phyloP scores from a whole-genome alignment of 78 protist species.

The Dictyostelium capitatum region DNA sequence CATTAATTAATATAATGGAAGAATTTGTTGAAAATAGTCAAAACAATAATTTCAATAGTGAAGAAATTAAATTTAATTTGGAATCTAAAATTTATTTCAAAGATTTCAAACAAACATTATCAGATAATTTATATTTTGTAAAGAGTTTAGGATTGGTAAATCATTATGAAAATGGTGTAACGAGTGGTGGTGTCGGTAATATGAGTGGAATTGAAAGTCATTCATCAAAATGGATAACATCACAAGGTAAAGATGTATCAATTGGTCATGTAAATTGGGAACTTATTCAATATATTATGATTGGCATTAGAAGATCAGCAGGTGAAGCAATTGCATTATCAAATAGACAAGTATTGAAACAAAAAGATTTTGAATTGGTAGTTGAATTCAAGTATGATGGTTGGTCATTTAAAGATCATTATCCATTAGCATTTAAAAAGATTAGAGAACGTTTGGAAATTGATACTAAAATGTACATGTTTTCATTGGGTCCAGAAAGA shows the following conservation, averaged over 20 bases:
- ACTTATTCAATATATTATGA: constrained; percentile 68
- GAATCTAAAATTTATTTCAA: constrained; percentile 32
- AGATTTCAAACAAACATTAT: constrained; percentile 36
- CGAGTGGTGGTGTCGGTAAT: background rate
- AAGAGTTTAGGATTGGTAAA: constrained; percentile 57
- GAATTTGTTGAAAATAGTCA: background rate
- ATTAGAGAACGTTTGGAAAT: constrained; percentile 64
- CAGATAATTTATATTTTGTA: constrained; percentile 16
- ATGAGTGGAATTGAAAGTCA: background rate
- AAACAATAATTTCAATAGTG: background rate
- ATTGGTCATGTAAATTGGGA: constrained; percentile 74
- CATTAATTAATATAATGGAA: background rate
- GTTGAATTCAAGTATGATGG: constrained; percentile 66
- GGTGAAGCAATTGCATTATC: constrained; percentile 62
- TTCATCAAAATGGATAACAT: constrained; percentile 53
- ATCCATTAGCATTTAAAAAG: constrained; percentile 60
- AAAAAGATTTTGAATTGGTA: constrained; percentile 53
- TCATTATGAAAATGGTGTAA: background rate
- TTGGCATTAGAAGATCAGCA: constrained; percentile 61
- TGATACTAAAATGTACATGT: constrained; percentile 70
- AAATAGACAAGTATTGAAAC: constrained; percentile 48
- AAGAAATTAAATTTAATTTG: background rate
- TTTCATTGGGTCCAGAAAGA: constrained; percentile 82
- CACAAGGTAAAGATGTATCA: constrained; percentile 66
- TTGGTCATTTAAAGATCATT: constrained; percentile 68